A percentile compares a stretch with the other conserved stretches of the same genome.
These are phyloP conservation scores for Aaosphaeria arxii DNA, from an alignment of 2,329 filamentous ascomycete species.

Conservation along the genomic window DNA sequence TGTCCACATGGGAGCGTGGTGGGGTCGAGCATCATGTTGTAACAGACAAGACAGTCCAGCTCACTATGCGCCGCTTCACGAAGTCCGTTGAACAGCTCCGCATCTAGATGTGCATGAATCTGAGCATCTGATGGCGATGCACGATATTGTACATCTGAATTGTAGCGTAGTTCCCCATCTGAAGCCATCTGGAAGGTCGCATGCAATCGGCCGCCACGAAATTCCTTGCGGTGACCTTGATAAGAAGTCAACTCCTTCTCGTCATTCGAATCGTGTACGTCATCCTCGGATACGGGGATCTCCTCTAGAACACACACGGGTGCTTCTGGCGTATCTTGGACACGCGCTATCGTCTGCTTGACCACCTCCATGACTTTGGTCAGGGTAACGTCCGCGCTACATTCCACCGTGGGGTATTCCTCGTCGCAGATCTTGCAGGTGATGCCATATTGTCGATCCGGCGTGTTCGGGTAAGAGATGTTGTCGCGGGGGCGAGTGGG, in stretches of 20 bases:
- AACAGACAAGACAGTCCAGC: constrained; percentile 87
- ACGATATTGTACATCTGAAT: constrained; percentile 55
- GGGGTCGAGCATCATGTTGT: constrained; percentile 75
- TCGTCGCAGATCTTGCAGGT: constrained; percentile 68
- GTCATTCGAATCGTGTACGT: constrained; percentile 23
- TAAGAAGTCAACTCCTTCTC: constrained; percentile 38
- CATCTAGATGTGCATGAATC: constrained; percentile 44
- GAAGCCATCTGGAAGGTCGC: constrained; percentile 66
- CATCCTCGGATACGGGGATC: constrained; percentile 21
- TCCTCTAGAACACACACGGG: constrained; percentile 35
- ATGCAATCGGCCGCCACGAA: constrained; percentile 59
- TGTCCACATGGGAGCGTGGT: constrained; percentile 84
- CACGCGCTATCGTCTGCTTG: constrained; percentile 20
- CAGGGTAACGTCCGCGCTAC: constrained; percentile 71
- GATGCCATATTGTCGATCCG: constrained; percentile 67
- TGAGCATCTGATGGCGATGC: constrained; percentile 35
- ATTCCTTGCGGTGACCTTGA: constrained; percentile 37
- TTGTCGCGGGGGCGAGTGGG: constrained; percentile 61
- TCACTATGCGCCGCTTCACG: constrained; percentile 64
- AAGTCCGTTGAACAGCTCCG: constrained; percentile 52
- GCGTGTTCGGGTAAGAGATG: constrained; percentile 73
- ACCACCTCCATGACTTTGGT: constrained; percentile 62
- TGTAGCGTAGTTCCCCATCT: constrained; percentile 57
- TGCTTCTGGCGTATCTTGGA: constrained; percentile 26
- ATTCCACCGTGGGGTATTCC: constrained; percentile 76